Evolutionary conservation across 768 basidiomycete genomes (phyloP), one percentile per base, ranked within the genome.

Genomic region (Termitomyces sp.): DNA sequence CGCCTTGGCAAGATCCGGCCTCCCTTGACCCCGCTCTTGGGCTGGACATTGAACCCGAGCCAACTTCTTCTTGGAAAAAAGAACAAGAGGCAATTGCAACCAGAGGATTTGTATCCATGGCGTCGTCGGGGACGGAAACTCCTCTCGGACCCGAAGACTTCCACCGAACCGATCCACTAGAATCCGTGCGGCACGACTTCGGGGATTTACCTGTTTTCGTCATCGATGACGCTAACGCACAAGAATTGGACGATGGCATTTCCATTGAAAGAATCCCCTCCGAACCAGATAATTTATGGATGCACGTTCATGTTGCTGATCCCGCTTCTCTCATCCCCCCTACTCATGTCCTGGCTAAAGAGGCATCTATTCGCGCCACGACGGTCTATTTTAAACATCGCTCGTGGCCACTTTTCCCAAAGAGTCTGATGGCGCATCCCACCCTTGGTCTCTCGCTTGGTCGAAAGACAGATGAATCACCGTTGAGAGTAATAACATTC

Each of bases 201-300:
- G 93, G 91, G 31, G 69, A 87, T 62, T 69, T 89, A 63, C 85
- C 84, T 0, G 92, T 94, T 5, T 98, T 88, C 71, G 88, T 96
- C 20, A 87, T 99, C 58, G 97, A 99, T 68, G 91, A 93, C 62
- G 64, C 78, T 0, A 70, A 67, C 7, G 95, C 97, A 0, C 74
- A 89, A 67, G 97, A 99, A 69, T 81, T 98, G 25, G 97, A 99
- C 70, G 97, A 99, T 70, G 97, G 94, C 2, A 67, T 99, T 37
- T 96, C 95, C 2, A 69, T 98, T 36, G 91, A 96, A 64, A 69
- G 74, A n/a, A 80, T 88, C 37, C 78, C 82, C 5, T 74, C 75
- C 4, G 85, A 90, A 52, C 83, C 85, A 2, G 82, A 79, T 15
- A 79, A 73, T 20, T 70, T 75, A 49, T 98, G 97, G 96, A 70